Evolutionary conservation across 768 basidiomycete genomes (phyloP).

Genomic region (Rhizopogon vulgaris): DNA sequence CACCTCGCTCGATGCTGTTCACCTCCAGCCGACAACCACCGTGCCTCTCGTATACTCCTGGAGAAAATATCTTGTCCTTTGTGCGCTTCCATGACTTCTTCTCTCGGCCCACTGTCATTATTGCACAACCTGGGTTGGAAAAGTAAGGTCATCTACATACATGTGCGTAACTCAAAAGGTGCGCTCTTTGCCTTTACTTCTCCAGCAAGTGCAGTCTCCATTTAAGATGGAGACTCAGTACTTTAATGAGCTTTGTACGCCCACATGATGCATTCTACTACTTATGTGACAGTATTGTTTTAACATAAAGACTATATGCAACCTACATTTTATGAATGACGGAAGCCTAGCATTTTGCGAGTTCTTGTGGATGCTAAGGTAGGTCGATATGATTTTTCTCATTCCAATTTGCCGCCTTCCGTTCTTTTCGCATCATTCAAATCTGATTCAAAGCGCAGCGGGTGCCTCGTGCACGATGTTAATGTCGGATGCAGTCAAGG

Average conservation of each 20-base stretch:
- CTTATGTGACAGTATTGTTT: no score
- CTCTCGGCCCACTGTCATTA: neutral
- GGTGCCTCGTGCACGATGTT: neutral
- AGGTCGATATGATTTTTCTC: neutral
- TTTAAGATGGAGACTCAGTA: no score
- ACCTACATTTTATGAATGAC: neutral
- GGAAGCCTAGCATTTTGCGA: neutral
- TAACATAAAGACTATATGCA: neutral
- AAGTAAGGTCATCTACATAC: neutral
- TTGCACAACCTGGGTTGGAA: no score
- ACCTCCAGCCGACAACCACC: neutral
- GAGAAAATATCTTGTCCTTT: neutral
- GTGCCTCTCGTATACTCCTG: neutral
- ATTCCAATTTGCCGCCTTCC: neutral
- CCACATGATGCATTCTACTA: neutral
- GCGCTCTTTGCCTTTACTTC: neutral
- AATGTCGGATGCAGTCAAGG: neutral
- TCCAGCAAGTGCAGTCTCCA: neutral
- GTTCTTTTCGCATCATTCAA: neutral
- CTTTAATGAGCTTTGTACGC: neutral
- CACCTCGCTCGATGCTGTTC: neutral
- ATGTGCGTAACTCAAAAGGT: neutral
- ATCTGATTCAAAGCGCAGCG: neutral
- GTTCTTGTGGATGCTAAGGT: neutral
- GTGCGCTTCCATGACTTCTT: neutral